Evolutionary conservation across 768 basidiomycete species (phyloP).

Genomic region (Serendipita sp.): DNA sequence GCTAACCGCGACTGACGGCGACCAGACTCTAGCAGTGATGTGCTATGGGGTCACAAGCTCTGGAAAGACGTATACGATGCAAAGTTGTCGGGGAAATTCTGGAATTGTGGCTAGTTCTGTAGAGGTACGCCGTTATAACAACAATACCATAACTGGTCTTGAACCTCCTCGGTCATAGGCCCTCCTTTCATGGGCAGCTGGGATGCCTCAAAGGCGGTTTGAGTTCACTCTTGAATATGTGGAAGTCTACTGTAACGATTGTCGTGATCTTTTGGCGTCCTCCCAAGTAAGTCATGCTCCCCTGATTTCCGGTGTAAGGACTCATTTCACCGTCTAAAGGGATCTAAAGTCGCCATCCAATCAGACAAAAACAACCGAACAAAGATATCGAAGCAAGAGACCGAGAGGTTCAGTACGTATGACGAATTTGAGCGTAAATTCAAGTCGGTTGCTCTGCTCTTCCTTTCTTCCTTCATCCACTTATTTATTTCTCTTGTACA

Average conservation of each 20-base stretch:
- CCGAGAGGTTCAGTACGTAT: slow-evolving; percentile 23
- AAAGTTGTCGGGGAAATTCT: slow-evolving; percentile 54
- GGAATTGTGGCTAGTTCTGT: slow-evolving; percentile 77
- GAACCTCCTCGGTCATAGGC: neutral
- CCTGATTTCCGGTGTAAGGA: neutral
- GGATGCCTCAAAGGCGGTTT: slow-evolving; percentile 27
- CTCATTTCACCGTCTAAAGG: slow-evolving; percentile 18
- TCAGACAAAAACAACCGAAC: slow-evolving; percentile 38
- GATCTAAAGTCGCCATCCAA: slow-evolving; percentile 38
- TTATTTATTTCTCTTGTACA: slow-evolving; percentile 17
- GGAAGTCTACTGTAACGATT: slow-evolving; percentile 87
- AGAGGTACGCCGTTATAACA: slow-evolving; percentile 27
- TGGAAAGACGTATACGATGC: slow-evolving; percentile 43
- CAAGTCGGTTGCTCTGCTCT: slow-evolving; percentile 22
- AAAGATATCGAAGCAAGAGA: slow-evolving; percentile 36
- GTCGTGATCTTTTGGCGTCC: slow-evolving; percentile 67
- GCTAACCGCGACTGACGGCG: no score
- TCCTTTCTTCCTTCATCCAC: neutral
- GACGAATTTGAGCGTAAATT: slow-evolving; percentile 28
- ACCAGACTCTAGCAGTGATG: no score
- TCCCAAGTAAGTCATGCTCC: slow-evolving; percentile 41
- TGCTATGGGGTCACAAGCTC: no score
- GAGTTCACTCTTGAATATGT: slow-evolving; percentile 54
- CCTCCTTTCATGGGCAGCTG: slow-evolving; percentile 8
- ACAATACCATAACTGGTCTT: neutral